Conservation (phyloP, 345 rosid genomes). For the Punica granatum region DNA sequence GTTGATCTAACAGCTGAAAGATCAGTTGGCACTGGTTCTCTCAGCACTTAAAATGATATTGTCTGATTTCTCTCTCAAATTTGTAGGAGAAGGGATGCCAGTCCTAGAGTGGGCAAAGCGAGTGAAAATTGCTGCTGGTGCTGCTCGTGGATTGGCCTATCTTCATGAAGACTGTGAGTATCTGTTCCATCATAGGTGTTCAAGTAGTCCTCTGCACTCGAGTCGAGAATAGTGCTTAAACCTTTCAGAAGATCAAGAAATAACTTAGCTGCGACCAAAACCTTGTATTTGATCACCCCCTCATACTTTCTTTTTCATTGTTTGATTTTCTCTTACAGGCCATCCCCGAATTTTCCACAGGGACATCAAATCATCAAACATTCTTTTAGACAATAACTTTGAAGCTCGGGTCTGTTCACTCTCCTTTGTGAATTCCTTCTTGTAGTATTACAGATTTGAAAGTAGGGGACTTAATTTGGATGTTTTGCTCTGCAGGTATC, state of each 20-base stretch:
- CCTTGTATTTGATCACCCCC: background rate
- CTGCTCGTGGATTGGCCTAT: constrained; percentile 96
- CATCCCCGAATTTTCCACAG: constrained; percentile 94
- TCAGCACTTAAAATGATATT: background rate
- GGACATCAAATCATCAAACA: constrained; percentile 94
- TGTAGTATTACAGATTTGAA: background rate
- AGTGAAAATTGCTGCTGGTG: constrained; percentile 77
- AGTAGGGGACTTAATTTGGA: background rate
- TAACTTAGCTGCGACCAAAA: background rate
- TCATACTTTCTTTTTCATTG: background rate
- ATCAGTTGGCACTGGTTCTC: background rate
- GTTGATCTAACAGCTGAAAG: background rate
- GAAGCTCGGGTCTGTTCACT: constrained; percentile 57
- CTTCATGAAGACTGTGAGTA: constrained; percentile 95
- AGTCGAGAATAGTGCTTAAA: background rate
- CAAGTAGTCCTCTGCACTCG: background rate
- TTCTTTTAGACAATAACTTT: constrained; percentile 83
- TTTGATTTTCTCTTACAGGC: constrained; percentile 35
- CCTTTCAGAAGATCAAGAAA: background rate
- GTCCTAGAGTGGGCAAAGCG: constrained; percentile 78
- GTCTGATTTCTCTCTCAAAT: background rate
- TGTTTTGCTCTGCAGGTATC: constrained; percentile 56
- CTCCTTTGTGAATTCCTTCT: constrained; percentile 7
- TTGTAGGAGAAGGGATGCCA: constrained; percentile 47
- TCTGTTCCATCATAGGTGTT: constrained; percentile 4